phyloP scores from a whole-genome alignment of 2,329 filamentous ascomycete genomes.

The Penicillium sp. region DNA sequence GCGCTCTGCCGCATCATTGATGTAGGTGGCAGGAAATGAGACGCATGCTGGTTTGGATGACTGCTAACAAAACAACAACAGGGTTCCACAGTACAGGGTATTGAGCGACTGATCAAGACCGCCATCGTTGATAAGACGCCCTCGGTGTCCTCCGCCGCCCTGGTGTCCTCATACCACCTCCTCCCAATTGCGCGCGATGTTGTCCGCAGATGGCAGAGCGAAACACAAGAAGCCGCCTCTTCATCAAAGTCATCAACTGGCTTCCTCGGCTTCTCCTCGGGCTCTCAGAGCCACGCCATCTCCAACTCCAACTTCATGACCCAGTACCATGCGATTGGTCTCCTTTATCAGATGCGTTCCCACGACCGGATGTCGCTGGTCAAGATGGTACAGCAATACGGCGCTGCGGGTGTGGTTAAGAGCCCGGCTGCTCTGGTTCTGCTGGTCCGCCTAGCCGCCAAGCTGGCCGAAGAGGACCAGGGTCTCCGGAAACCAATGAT shows the following conservation, averaged over 20 bases:
- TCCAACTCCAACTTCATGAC: conserved; percentile 93
- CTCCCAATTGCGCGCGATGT: conserved; percentile 95
- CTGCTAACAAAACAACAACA: conserved; percentile 42
- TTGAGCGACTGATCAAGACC: conserved; percentile 98
- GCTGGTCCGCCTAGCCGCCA: conserved; percentile 87
- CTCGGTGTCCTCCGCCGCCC: conserved; percentile 91
- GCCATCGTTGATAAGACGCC: conserved; percentile 99
- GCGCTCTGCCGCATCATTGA: conserved; percentile 96
- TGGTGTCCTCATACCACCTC: conserved; percentile 96
- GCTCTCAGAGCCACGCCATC: conserved; percentile 67
- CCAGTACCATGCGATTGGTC: conserved; percentile 96
- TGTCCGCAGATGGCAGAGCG: conserved; percentile 95
- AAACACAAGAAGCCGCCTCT: conserved; percentile 94
- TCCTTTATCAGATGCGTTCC: conserved; percentile 95
- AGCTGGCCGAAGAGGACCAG: conserved; percentile 89
- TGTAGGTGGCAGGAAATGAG: conserved; percentile 52
- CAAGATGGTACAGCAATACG: conserved; percentile 99
- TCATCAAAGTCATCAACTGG: conserved; percentile 85
- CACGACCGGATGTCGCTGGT: conserved; percentile 98
- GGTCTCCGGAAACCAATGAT: conserved; percentile 94
- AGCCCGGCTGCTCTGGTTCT: conserved; percentile 90
- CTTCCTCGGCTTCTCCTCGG: conserved; percentile 91
- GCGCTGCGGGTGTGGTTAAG: conserved; percentile 86
- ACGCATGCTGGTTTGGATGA: neutral
- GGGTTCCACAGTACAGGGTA: conserved; percentile 94